Conservation (phyloP, 2,329 filamentous ascomycete genomes). For the Teratosphaeria viscida region DNA sequence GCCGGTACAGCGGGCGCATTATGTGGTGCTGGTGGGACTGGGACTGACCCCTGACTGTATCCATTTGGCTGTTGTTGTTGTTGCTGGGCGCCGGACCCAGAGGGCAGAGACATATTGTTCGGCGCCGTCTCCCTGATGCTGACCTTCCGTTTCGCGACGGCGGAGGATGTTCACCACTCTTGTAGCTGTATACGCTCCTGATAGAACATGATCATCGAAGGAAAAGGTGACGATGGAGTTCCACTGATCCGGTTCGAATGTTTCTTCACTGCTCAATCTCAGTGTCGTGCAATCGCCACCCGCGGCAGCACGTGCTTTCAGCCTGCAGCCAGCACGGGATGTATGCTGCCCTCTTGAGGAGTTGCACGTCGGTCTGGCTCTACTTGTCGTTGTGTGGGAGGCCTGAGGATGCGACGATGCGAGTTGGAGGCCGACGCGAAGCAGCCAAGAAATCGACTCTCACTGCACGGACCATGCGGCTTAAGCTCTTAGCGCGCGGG, state of each 20-base stretch:
- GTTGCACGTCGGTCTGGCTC: neutral
- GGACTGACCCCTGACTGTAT: neutral
- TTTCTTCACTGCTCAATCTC: neutral
- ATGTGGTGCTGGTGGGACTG: constrained; percentile 6
- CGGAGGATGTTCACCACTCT: neutral
- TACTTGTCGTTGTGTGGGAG: neutral
- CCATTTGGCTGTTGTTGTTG: constrained; percentile 3
- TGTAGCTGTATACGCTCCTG: neutral
- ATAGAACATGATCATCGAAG: neutral
- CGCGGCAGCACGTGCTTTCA: neutral
- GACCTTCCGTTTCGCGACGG: neutral
- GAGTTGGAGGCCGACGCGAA: neutral
- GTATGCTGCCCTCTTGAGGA: too few relatives aligned
- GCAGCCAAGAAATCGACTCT: neutral
- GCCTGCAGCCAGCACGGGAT: too few relatives aligned
- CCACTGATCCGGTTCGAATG: too few relatives aligned
- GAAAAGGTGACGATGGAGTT: neutral
- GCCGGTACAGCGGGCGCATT: constrained; percentile 12
- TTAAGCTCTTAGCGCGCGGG: neutral
- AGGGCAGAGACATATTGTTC: neutral
- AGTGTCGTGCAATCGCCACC: neutral
- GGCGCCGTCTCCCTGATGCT: neutral
- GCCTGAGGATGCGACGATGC: neutral
- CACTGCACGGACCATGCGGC: neutral
- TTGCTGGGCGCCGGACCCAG: neutral